phyloP scores from a whole-genome alignment of 2,329 filamentous ascomycete genomes.

The Leptographium procerum region DNA sequence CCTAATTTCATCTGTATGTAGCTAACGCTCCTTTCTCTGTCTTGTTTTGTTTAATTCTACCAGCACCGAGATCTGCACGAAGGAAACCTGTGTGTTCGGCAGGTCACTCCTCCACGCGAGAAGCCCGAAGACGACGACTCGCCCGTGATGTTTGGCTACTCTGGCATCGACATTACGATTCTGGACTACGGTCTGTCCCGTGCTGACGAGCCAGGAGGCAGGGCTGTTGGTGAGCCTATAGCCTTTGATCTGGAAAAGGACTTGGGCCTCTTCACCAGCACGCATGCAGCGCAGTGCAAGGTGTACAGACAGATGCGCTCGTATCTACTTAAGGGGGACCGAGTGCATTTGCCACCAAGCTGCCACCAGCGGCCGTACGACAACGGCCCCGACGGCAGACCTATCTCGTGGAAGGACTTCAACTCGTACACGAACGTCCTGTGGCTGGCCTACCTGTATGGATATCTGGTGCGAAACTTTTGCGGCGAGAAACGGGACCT shows the following conservation, averaged over 20 bases:
- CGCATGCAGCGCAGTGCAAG: conserved; percentile 46
- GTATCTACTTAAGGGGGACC: conserved; percentile 39
- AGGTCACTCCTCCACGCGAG: conserved; percentile 23
- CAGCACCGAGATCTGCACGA: conserved; percentile 56
- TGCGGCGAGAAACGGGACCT: conserved; percentile 34
- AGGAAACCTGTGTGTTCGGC: conserved; percentile 49
- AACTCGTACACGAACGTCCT: conserved; percentile 54
- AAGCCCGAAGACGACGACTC: conserved; percentile 18
- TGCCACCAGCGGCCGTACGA: conserved; percentile 36
- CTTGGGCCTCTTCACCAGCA: conserved; percentile 47
- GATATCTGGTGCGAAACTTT: conserved; percentile 38
- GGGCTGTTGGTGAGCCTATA: conserved; percentile 24
- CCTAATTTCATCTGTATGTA: neutral
- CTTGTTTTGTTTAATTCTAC: neutral
- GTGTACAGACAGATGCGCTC: conserved; percentile 54
- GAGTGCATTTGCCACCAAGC: conserved; percentile 35
- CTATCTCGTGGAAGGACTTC: conserved; percentile 42
- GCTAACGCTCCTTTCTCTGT: neutral
- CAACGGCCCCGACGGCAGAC: conserved; percentile 29
- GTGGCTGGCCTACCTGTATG: conserved; percentile 52
- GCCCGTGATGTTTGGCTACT: conserved; percentile 40
- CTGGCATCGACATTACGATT: conserved; percentile 52
- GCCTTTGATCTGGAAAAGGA: conserved; percentile 51
- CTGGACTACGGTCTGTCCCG: conserved; percentile 55
- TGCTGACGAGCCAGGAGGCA: conserved; percentile 26